These are phyloP conservation scores for Fusarium fujikuroi DNA, from an alignment of 2,329 filamentous ascomycete species.

Conservation along the genomic window DNA sequence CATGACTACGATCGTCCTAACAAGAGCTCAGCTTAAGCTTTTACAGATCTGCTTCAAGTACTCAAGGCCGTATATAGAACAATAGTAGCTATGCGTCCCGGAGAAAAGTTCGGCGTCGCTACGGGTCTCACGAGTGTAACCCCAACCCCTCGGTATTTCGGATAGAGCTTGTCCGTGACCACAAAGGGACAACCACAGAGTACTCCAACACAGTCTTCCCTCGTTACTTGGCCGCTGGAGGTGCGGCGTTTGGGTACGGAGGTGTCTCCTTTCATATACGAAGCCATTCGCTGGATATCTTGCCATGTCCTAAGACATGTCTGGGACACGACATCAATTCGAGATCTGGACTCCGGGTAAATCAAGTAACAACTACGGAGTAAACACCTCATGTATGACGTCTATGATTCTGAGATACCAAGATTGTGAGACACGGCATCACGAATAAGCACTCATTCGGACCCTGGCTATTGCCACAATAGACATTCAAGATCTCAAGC, in stretches of 20 bases:
- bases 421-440: background rate
- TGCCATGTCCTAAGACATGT: background rate
- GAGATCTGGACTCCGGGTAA: too few relatives aligned
- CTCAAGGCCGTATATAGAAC: accelerated
- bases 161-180: background rate
- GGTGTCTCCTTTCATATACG: accelerated
- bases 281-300: background rate
- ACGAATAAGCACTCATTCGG: background rate
- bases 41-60: background rate
- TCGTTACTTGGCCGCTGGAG: accelerated
- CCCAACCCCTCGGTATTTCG: background rate
- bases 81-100: too few relatives aligned
- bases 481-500: background rate
- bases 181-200: background rate
- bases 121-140: background rate
- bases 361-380: too few relatives aligned
- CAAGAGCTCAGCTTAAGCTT: background rate
- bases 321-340: background rate
- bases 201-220: accelerated
- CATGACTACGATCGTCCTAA: background rate
- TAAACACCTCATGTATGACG: background rate
- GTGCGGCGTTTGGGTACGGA: accelerated
- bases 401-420: background rate
- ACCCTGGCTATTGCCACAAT: background rate
- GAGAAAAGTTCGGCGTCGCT: background rate